Evolutionary conservation across 192 early-diverging fungal species (phyloP).

Genomic region (Borealophlyctis nickersoniae): DNA sequence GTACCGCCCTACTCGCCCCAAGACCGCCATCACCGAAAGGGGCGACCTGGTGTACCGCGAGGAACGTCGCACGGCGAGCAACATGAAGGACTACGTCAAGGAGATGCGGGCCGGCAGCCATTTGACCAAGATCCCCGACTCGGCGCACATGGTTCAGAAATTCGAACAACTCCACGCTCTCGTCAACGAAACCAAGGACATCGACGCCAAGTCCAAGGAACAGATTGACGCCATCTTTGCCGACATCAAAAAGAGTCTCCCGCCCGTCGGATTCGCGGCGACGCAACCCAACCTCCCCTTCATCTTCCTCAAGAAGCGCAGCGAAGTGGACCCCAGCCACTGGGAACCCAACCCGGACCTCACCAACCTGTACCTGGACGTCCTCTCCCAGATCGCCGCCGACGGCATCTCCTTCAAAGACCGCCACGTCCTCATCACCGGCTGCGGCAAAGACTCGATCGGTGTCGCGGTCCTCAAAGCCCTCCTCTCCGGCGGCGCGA

Average conservation of each 20-base stretch:
- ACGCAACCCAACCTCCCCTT: conserved; percentile 36
- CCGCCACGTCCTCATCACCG: conserved; percentile 84
- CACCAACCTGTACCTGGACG: conserved; percentile 79
- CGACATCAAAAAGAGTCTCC: conserved; percentile 35
- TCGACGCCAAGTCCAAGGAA: conserved; percentile 29
- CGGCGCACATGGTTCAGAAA: conserved; percentile 32
- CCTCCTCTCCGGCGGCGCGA: conserved; percentile 80
- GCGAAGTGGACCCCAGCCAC: conserved; percentile 61
- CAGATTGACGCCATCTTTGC: conserved; percentile 38
- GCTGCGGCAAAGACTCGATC: conserved; percentile 87
- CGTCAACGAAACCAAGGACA: conserved; percentile 16
- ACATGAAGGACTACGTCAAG: conserved; percentile 91
- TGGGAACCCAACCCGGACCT: conserved; percentile 81
- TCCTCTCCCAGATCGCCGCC: conserved; percentile 72
- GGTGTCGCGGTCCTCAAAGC: conserved; percentile 79
- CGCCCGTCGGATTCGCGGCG: not conserved
- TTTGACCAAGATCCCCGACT: conserved; percentile 40
- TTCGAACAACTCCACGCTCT: conserved; percentile 43
- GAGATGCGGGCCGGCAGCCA: conserved; percentile 63
- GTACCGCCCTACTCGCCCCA: conserved; percentile 78
- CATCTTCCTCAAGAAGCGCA: conserved; percentile 48
- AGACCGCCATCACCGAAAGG: conserved; percentile 71
- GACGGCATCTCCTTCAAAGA: conserved; percentile 84
- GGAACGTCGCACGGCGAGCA: conserved; percentile 78
- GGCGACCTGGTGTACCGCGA: conserved; percentile 86